Base-by-base conservation (phyloP, 176 grass and related monocot species). In the Phoenix dactylifera region DNA sequence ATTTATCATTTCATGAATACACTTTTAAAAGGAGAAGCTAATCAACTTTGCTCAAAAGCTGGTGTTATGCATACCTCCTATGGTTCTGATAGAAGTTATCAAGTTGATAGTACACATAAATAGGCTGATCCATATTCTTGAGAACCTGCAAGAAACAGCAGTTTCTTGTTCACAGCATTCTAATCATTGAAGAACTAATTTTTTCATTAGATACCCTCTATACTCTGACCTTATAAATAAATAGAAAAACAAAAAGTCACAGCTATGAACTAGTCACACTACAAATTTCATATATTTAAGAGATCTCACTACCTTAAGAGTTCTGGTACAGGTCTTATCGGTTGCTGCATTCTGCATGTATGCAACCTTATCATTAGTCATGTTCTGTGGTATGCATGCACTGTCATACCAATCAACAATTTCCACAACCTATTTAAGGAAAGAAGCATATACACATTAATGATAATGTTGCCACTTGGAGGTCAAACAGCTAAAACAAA, bases 61-160 rank as follows among this genome's bases (percentile, higher is more conserved):
- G 12, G 1, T 3, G 7, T 16, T 63, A 59, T 29, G 22, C 74
- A 26, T 85, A 90, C 87, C 87, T 90, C 61, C 87, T 76, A 35
- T 90, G 87, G 59, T 89, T 89, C 63, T 89, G 86, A 63, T 85
- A 89, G 54, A 85, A 89, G 32, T 81, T 78, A 9, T 89, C 72
- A 7, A 90, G 78, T 22, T 90, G 82, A 69, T 90, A 90, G 25
- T 90, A 90, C 15, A 90, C 55, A 66, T 79, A 85, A 51, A 90
- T 77, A 44, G 87, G 87, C 12, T 58, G 74, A 73, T 65, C 75
- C 87, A 90, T 90, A 54, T 79, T 59, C 53, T 72, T 90, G 10
- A 78, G 78, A 52, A 89, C 23, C 86, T 89, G 49, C 58, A 64
- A 59, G 53, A 3, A 63, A 69, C 26, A 57, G 9, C 22, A 15